Percentiles rank a stretch among this genome's conserved stretches.
These are phyloP conservation scores for Elsinoe perseae DNA, from an alignment of 2,329 filamentous ascomycete genomes.

Conservation along the genomic window DNA sequence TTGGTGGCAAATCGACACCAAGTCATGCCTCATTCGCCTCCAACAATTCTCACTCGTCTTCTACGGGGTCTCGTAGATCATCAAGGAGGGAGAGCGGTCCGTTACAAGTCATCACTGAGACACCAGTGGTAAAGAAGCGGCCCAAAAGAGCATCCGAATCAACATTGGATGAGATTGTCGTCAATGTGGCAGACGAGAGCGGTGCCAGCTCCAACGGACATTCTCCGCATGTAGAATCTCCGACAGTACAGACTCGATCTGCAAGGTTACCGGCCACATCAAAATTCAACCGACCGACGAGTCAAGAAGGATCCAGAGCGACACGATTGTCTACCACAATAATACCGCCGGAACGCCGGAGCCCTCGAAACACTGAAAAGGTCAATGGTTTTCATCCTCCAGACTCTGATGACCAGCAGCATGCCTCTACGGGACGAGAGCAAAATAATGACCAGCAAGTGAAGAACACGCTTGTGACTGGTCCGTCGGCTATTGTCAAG, in stretches of 20 bases:
- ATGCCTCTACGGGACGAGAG: not conserved
- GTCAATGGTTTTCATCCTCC: not conserved
- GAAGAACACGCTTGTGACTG: not conserved
- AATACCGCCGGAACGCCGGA: not conserved
- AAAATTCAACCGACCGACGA: not conserved
- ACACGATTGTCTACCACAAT: not conserved
- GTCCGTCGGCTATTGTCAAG: not conserved
- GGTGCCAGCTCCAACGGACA: not conserved
- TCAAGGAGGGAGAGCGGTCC: constrained; percentile 18
- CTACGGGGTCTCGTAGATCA: constrained; percentile 15
- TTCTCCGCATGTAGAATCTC: not conserved
- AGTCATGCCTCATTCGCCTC: constrained; percentile 9
- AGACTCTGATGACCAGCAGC: not conserved
- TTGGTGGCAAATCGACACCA: constrained; percentile 17
- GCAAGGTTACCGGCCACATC: not conserved
- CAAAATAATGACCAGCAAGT: not conserved
- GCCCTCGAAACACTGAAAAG: not conserved
- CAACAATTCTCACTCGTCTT: constrained; percentile 16
- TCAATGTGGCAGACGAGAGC: constrained; percentile 7
- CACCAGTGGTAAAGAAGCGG: constrained; percentile 9
- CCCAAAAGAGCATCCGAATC: constrained; percentile 16
- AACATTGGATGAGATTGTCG: constrained; percentile 13
- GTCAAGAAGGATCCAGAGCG: not conserved
- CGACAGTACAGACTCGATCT: not conserved
- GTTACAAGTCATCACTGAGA: constrained; percentile 16